Evolutionary conservation across 345 rosid genomes (phyloP), one percentile per base, ranked within the genome.

Genomic region (Camelina sativa): DNA sequence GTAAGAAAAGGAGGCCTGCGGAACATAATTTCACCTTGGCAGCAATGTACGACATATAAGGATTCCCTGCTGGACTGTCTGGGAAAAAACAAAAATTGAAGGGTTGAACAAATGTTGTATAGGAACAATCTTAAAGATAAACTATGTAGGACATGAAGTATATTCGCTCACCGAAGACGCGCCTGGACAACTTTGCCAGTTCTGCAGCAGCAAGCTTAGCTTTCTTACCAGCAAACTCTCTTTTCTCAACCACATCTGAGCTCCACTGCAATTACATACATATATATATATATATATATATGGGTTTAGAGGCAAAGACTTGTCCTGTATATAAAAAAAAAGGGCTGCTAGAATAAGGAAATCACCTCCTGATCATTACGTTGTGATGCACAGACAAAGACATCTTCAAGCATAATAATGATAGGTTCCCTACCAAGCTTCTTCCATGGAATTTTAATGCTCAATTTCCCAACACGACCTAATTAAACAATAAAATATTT

Each of bases 171-270:
- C 97, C 92, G 13, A 83, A 83, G 40, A 88, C 89, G 3, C 90
- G 91, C 47, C 85, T 82, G 34, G 96, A 91, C 22, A 93, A 73
- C 72, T 93, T 91, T 2, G 91, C 90, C 59, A 93, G 87, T 84
- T 91, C 98, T 11, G 97, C 98, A 8, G 97, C 89, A 23, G 92
- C 98, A 73, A 93, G 98, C 80, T 91, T 87, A 22, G 98, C 97
- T 80, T 86, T 88, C 70, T 91, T 93, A 43, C 89, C 96, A 34
- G 97, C 96, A 78, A 84, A 90, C 76, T 89, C 96, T 83, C 97
- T 85, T 73, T 70, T 85, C 79, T 91, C 92, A 62, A 91, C 87
- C 10, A 85, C 98, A 79, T 85, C 91, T 77, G 80, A 74, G 70
- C 84, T 82, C 98, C 98, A 93, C 97, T 91, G 71, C 41, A 72